phyloP scores from a whole-genome alignment of 2,329 filamentous ascomycete genomes.

The Drechslera avenae region DNA sequence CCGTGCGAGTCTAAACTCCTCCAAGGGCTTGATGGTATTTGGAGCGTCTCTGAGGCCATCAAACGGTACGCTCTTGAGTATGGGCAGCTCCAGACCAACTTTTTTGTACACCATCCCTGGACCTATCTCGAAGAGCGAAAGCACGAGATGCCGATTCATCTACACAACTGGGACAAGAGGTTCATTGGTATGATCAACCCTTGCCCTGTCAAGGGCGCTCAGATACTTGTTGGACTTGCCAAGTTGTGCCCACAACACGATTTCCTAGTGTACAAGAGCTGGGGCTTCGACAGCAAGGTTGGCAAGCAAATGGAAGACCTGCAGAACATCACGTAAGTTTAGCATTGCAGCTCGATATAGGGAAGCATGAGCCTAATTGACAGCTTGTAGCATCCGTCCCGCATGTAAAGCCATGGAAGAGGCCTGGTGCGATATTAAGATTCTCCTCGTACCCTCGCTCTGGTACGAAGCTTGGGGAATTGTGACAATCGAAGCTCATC shows the following conservation, averaged over 20 bases:
- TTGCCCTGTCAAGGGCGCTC: background rate
- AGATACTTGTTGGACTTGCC: background rate
- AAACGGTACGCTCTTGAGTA: conserved; percentile 2
- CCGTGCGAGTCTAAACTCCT: background rate
- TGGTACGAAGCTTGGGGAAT: conserved; percentile 12
- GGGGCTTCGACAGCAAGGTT: conserved; percentile 1
- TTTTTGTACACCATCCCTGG: background rate
- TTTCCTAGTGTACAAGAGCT: conserved; percentile 10
- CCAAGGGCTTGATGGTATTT: conserved; percentile 1
- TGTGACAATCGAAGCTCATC: conserved; percentile 7
- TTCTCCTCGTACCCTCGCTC: conserved; percentile 8
- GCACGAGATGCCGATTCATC: background rate
- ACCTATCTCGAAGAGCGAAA: background rate
- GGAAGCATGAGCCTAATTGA: background rate
- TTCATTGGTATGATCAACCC: conserved; percentile 1
- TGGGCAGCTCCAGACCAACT: background rate
- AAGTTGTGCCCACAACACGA: conserved; percentile 2
- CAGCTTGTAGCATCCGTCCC: background rate
- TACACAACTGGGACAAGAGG: conserved; percentile 3
- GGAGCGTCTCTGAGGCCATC: conserved; percentile 4
- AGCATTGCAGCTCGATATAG: background rate
- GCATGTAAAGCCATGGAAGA: conserved; percentile 5
- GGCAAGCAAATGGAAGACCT: background rate
- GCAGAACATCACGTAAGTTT: background rate
- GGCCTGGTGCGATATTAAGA: conserved; percentile 8